Conservation (phyloP, 2,329 filamentous ascomycete genomes). For the Ambrosiella beaveri region DNA sequence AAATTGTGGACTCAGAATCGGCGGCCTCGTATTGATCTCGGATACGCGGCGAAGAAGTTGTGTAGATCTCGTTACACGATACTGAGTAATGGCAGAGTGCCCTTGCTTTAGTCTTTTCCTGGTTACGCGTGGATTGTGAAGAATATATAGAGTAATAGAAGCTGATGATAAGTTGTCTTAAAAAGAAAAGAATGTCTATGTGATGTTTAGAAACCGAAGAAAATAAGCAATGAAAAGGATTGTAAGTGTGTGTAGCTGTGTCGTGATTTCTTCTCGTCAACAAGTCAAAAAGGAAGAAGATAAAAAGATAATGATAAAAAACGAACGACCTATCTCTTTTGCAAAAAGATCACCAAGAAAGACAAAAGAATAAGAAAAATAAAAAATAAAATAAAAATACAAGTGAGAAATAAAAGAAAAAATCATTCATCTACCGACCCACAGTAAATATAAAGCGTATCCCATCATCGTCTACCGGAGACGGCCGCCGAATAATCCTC, state of each 20-base stretch:
- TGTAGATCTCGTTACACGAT: no score
- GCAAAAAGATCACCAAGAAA: no score
- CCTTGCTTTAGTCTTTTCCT: background rate
- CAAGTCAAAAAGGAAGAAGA: background rate
- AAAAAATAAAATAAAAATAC: background rate
- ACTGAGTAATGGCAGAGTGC: background rate
- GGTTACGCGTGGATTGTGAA: background rate
- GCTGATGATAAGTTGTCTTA: background rate
- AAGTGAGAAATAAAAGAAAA: no score
- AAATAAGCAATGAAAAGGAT: background rate
- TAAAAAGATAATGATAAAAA: background rate
- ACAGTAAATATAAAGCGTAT: no score
- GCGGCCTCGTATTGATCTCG: no score
- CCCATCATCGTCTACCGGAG: no score
- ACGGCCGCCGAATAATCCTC: no score
- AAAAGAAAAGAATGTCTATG: background rate
- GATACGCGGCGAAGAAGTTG: no score
- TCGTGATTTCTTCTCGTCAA: background rate
- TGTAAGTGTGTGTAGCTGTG: background rate
- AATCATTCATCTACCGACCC: no score
- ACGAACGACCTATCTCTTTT: background rate
- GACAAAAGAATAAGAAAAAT: background rate
- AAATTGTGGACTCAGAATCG: no score
- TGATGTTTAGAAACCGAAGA: background rate
- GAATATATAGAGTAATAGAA: background rate